These are phyloP conservation scores for Canavalia ensiformis DNA, from an alignment of 306 rosid genomes.

Conservation along the genomic window DNA sequence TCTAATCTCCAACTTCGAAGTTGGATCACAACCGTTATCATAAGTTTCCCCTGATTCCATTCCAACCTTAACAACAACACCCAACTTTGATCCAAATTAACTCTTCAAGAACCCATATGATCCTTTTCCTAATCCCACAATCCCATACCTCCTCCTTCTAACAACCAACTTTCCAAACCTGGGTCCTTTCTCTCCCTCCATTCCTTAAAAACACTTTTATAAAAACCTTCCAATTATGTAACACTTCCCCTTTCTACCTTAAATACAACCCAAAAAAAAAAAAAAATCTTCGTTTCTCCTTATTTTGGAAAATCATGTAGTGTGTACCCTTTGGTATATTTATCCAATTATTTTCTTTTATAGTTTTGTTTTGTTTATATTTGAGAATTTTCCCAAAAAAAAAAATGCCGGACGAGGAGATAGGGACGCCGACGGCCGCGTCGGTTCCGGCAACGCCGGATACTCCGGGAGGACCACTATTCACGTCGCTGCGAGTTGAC, in stretches of 20 bases:
- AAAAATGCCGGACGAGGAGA: conserved; percentile 69
- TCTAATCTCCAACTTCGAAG: conserved; percentile 30
- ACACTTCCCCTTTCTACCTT: conserved; percentile 39
- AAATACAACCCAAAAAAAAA: conserved; percentile 21
- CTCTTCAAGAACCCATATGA: neutral
- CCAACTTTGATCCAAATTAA: neutral
- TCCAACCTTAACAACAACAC: conserved; percentile 32
- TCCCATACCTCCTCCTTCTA: neutral
- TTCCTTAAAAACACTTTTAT: conserved; percentile 69
- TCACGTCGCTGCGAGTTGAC: conserved; percentile 73
- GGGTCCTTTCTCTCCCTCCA: conserved; percentile 55
- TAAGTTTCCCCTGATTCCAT: conserved; percentile 54
- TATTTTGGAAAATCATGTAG: conserved; percentile 56
- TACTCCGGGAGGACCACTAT: conserved; percentile 70
- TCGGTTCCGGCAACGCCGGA: conserved; percentile 85
- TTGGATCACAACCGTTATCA: conserved; percentile 37
- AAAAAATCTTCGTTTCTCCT: conserved; percentile 13
- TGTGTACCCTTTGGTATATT: neutral
- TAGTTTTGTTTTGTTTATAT: neutral
- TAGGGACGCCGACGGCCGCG: conserved; percentile 67
- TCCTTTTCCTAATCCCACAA: conserved; percentile 7
- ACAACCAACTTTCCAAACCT: conserved; percentile 47
- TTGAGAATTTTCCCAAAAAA: neutral
- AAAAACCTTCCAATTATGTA: conserved; percentile 78
- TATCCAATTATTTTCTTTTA: neutral